Percentiles rank a stretch among this genome's conserved stretches.
These are phyloP conservation scores for Euclidium syriacum DNA, from an alignment of 345 rosid genomes.

Conservation along the genomic window DNA sequence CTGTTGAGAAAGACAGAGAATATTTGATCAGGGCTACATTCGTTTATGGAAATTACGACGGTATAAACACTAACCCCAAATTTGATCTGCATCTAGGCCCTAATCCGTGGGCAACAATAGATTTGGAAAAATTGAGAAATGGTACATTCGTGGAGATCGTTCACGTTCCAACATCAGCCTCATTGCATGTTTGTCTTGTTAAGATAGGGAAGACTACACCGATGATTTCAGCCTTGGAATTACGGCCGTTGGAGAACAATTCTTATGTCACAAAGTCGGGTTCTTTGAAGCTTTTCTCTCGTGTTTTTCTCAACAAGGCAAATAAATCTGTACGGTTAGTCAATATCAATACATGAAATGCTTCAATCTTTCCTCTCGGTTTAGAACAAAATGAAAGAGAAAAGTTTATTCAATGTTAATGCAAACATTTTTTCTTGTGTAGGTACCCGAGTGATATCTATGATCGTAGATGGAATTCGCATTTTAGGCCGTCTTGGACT, in stretches of 20 bases:
- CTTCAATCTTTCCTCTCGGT: not conserved
- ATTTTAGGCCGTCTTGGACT: not conserved
- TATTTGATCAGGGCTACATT: constrained; percentile 33
- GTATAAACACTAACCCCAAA: not conserved
- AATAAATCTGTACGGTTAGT: not conserved
- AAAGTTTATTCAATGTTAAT: not conserved
- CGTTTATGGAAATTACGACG: constrained; percentile 43
- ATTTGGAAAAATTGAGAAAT: not conserved
- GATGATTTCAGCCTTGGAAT: constrained; percentile 39
- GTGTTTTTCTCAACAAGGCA: constrained; percentile 11
- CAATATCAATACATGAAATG: too few relatives aligned
- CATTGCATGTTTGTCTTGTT: constrained; percentile 43
- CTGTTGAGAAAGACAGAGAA: not conserved
- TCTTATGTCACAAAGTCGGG: not conserved
- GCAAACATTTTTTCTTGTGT: not conserved
- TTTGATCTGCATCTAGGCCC: constrained; percentile 43
- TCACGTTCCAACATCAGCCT: constrained; percentile 24
- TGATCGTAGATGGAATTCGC: constrained; percentile 31
- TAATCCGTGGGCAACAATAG: constrained; percentile 33
- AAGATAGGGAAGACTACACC: constrained; percentile 38
- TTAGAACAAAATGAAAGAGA: too few relatives aligned
- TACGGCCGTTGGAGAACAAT: constrained; percentile 27
- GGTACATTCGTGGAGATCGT: constrained; percentile 17
- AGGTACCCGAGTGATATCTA: constrained; percentile 32
- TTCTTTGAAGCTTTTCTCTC: not conserved